Evolutionary conservation across 116 monocot genomes (phyloP).

Genomic region (Thalassia testudinum): DNA sequence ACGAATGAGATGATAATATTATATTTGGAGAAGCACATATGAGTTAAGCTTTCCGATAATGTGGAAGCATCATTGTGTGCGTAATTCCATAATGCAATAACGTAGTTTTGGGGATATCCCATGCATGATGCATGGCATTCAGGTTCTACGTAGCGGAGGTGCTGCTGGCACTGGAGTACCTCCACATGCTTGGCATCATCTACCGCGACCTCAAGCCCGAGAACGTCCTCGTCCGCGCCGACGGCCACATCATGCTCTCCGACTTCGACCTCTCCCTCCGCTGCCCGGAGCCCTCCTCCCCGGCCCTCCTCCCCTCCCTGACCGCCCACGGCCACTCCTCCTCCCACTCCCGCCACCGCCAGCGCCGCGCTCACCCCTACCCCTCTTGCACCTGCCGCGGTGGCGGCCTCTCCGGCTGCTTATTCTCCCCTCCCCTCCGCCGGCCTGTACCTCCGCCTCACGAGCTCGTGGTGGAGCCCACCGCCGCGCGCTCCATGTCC

Average conservation of each 20-base stretch:
- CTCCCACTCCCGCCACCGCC: no score
- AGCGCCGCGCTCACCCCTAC: no score
- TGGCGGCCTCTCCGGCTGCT: no score
- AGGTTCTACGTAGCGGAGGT: slow-evolving; percentile 20
- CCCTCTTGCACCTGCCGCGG: no score
- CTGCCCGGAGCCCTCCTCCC: no score
- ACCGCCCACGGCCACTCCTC: slow-evolving; percentile 22
- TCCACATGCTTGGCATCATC: slow-evolving; percentile 16
- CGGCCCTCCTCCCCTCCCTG: slow-evolving; percentile 40
- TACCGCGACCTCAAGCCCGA: slow-evolving; percentile 18
- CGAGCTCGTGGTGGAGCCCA: no score
- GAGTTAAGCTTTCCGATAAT: no score
- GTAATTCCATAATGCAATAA: not conserved
- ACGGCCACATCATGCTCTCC: slow-evolving; percentile 83
- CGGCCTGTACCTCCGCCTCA: no score
- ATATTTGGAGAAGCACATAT: no score
- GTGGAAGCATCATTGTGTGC: not conserved
- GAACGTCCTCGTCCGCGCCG: slow-evolving; percentile 13
- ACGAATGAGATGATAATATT: no score
- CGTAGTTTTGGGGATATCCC: not conserved
- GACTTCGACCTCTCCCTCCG: slow-evolving; percentile 85
- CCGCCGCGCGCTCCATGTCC: no score
- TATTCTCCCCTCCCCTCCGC: no score
- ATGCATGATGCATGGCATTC: slow-evolving; percentile 5
- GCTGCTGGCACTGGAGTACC: slow-evolving; percentile 15